A percentile compares a stretch with the other conserved stretches of the same genome.
Evolutionary conservation across 176 grass and related monocot species (phyloP).

Genomic region (Raddia guianensis): DNA sequence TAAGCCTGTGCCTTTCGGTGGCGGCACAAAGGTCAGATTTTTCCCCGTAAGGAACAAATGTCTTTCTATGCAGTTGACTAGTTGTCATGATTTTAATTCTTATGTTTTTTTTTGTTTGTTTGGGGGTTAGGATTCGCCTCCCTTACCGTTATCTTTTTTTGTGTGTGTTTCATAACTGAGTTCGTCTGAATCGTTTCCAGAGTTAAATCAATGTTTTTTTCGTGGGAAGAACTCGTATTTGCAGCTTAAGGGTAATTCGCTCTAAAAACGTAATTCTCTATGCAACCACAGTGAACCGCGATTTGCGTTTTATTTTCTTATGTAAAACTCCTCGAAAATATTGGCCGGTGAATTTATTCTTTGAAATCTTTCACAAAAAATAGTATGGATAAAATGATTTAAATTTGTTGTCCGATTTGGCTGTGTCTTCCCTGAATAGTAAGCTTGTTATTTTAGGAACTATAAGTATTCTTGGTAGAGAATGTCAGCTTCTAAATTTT

Average conservation of each 20-base stretch:
- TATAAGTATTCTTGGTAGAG: neutral
- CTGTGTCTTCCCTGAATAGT: neutral
- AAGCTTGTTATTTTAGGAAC: neutral
- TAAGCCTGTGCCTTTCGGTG: slow-evolving; percentile 64
- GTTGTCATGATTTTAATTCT: neutral
- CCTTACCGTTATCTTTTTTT: neutral
- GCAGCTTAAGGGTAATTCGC: neutral
- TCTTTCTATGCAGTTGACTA: neutral
- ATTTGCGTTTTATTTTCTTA: neutral
- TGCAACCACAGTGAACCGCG: neutral
- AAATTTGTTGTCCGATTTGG: neutral
- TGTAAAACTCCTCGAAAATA: neutral
- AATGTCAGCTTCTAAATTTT: slow-evolving; percentile 8
- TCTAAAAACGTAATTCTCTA: neutral
- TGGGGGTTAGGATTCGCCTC: neutral
- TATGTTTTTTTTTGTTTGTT: neutral
- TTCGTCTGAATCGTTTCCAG: neutral
- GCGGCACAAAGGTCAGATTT: slow-evolving; percentile 59
- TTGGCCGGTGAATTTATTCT: neutral
- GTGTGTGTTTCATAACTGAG: neutral
- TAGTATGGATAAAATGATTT: neutral
- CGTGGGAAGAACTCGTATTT: neutral
- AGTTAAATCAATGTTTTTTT: neutral
- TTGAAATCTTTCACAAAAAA: neutral
- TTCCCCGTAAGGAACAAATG: neutral